Evolutionary conservation across 768 basidiomycete genomes (phyloP).

Genomic region (Boletus tylopilopsis): DNA sequence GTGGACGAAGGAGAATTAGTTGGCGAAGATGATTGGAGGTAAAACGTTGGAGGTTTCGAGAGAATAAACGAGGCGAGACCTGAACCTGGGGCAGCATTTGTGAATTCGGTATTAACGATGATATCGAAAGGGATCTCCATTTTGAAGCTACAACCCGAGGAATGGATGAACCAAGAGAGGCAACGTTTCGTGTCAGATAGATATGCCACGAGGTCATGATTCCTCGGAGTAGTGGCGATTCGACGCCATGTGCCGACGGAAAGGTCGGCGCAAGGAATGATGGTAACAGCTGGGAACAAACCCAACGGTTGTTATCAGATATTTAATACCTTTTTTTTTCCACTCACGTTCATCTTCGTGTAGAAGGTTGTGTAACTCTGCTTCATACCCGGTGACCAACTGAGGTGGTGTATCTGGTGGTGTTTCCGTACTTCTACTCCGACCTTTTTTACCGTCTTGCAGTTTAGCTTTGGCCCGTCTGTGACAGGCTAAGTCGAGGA

Average conservation of each 20-base stretch:
- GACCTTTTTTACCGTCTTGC: slow-evolving; percentile 53
- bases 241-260: slow-evolving; percentile 79
- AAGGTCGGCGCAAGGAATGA: slow-evolving; percentile 74
- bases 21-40: slow-evolving; percentile 46
- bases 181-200: slow-evolving; percentile 62
- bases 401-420: slow-evolving; percentile 51
- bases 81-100: slow-evolving; percentile 48
- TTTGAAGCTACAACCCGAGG: slow-evolving; percentile 71
- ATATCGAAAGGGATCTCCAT: slow-evolving; percentile 76
- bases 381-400: slow-evolving; percentile 49
- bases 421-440: slow-evolving; percentile 32
- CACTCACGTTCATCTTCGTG: slow-evolving; percentile 75
- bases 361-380: slow-evolving; percentile 59
- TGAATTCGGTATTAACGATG: slow-evolving; percentile 57
- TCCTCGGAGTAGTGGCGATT: slow-evolving; percentile 50
- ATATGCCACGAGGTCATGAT: slow-evolving; percentile 73
- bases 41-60: slow-evolving; percentile 66
- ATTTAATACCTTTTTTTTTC: background rate
- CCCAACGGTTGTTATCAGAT: background rate
- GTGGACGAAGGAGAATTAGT: slow-evolving; percentile 29
- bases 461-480: slow-evolving; percentile 84
- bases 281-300: slow-evolving; percentile 52
- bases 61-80: slow-evolving; percentile 64
- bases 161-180: slow-evolving; percentile 77
- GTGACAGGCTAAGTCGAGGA: background rate